Evolutionary conservation across 2,329 filamentous ascomycete genomes (phyloP).

Genomic region (Phyllosticta citribraziliensis): DNA sequence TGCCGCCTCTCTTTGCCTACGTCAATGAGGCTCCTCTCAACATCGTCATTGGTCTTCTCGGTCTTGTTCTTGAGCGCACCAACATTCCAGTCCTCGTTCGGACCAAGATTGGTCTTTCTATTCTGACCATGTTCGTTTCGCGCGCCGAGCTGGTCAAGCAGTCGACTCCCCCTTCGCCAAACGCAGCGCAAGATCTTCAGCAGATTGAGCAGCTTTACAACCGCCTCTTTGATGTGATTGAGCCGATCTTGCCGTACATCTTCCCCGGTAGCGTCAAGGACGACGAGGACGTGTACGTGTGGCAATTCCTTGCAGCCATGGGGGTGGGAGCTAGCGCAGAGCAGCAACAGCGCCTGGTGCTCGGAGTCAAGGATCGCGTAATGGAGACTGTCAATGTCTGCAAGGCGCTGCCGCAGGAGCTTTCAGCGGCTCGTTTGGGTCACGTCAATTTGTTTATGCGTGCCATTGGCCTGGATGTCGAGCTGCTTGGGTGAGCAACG

Average conservation of each 20-base stretch:
- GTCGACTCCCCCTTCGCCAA: constrained; percentile 54
- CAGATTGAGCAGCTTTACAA: constrained; percentile 75
- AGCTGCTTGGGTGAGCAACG: constrained; percentile 47
- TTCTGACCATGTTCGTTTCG: constrained; percentile 89
- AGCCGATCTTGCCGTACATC: constrained; percentile 71
- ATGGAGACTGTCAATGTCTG: constrained; percentile 87
- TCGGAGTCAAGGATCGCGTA: constrained; percentile 94
- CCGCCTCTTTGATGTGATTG: constrained; percentile 74
- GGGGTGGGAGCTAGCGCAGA: constrained; percentile 88
- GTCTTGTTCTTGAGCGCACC: constrained; percentile 69
- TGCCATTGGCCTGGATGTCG: constrained; percentile 95
- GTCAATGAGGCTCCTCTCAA: constrained; percentile 84
- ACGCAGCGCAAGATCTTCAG: constrained; percentile 48
- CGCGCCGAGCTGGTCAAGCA: constrained; percentile 91
- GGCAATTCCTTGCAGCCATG: constrained; percentile 94
- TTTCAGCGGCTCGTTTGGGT: constrained; percentile 71
- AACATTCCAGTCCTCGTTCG: constrained; percentile 77
- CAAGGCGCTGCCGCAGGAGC: constrained; percentile 79
- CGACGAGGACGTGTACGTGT: constrained; percentile 90
- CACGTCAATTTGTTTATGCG: constrained; percentile 99
- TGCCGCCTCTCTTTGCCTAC: constrained; percentile 82
- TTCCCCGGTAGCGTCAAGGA: constrained; percentile 89
- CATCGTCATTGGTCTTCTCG: constrained; percentile 83
- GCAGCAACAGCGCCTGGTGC: constrained; percentile 87
- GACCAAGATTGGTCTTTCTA: constrained; percentile 77